A percentile compares a stretch with the other conserved stretches of the same genome.
These are phyloP conservation scores for Colletotrichum spinosum DNA, from an alignment of 2,329 filamentous ascomycete genomes.

Conservation along the genomic window DNA sequence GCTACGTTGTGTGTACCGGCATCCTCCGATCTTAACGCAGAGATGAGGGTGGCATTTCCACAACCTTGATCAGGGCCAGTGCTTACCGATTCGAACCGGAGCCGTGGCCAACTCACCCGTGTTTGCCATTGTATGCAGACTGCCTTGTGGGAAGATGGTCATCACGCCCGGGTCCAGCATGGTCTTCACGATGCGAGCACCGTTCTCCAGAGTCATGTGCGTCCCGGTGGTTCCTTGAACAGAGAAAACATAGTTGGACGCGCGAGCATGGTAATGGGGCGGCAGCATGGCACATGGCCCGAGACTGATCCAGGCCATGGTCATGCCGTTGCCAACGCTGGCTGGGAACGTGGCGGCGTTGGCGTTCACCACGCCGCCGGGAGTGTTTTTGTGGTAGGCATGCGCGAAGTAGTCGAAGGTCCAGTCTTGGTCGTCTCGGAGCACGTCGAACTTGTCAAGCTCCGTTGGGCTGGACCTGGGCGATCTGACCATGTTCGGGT, in stretches of 20 bases:
- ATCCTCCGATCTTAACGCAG: conserved; percentile 60
- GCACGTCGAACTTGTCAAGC: conserved; percentile 55
- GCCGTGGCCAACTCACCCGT: conserved; percentile 49
- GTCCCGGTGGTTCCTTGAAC: conserved; percentile 61
- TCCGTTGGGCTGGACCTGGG: conserved; percentile 55
- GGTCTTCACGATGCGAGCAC: conserved; percentile 54
- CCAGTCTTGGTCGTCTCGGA: conserved; percentile 56
- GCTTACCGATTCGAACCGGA: no score
- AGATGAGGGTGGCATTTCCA: conserved; percentile 60
- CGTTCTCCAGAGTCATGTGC: conserved; percentile 65
- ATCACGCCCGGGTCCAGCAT: conserved; percentile 56
- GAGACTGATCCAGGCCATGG: conserved; percentile 57
- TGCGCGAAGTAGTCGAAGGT: conserved; percentile 60
- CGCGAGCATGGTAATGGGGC: conserved; percentile 62
- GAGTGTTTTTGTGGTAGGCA: conserved; percentile 53
- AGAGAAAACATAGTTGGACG: conserved; percentile 60
- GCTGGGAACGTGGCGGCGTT: conserved; percentile 64
- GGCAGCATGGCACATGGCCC: conserved; percentile 64
- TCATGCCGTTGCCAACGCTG: conserved; percentile 58
- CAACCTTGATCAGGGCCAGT: conserved; percentile 50
- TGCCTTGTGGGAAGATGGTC: conserved; percentile 61
- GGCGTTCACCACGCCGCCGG: conserved; percentile 62
- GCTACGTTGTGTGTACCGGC: conserved; percentile 61
- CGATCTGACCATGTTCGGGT: conserved; percentile 43
- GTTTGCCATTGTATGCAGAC: conserved; percentile 63